Base-by-base conservation (phyloP, 768 basidiomycete species). In the Tylopilus cervinicoccineus region DNA sequence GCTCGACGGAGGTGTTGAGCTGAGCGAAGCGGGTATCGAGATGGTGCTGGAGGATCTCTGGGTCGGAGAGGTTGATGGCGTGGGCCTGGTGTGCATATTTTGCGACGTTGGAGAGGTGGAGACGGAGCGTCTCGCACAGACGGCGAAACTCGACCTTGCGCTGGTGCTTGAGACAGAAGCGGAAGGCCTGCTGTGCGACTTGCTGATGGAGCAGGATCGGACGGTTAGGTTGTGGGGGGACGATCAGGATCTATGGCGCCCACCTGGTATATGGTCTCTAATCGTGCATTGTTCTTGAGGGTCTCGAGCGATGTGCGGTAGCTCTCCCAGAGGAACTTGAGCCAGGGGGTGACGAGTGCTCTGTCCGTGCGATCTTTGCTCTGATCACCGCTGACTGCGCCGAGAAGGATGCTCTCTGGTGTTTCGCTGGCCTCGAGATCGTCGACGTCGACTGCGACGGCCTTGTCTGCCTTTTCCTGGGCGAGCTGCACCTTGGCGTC, bases 251-350 rank as follows among this genome's bases (percentile, higher is more conserved):
- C 2, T 8, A n/a, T 10, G 9, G 0, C 9, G 69, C 83, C 47
- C 39, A 88, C 92, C 78, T 97, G 95, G 71, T 99, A 99, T 53
- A 98, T 91, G 16, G 75, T 72, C 70, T 99, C 95, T 32, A 98
- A 71, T 16, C 95, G 75, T 16, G 92, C 88, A 62, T 96, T 97
- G 65, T 96, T 95, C 66, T 97, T 95, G 55, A 97, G 76, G 3
- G 93, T 93, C 72, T 98, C 95, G 34, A 99, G 74, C 1, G 88
- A 92, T 17, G 92, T 96, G 48, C 95, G 84, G 65, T 97, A 97
- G 58, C 90, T 91, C 75, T 98, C 95, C 93, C 94, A 98, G n/a
- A 93, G 77, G 69, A 97, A 96, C 64, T 94, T 93, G 63, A 98
- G 86, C 86, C 93, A 96, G 0, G 95, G 95, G 0, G 93, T 96